Evolutionary conservation across 169 alveolate species (phyloP).

Genomic region (Plasmodium blacklocki): DNA sequence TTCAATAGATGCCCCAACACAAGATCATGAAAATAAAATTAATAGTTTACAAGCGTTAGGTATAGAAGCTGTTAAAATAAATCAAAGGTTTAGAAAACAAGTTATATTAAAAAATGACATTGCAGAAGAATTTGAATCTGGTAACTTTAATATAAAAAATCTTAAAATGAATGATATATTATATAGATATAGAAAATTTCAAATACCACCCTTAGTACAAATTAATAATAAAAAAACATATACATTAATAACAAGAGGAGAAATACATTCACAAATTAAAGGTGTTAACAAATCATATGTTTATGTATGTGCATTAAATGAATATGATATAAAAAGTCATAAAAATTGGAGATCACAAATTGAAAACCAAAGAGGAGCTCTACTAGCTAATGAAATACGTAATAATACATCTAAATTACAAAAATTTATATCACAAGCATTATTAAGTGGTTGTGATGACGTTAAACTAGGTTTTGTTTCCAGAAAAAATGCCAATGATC

Average conservation of each 20-base stretch:
- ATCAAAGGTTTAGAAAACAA: constrained; percentile 91
- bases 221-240: constrained; percentile 78
- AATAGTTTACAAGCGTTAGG: constrained; percentile 92
- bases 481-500: constrained; percentile 88
- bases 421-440: constrained; percentile 91
- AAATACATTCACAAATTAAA: constrained; percentile 84
- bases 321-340: constrained; percentile 86
- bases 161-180: constrained; percentile 87
- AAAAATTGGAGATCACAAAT: constrained; percentile 91
- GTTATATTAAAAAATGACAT: constrained; percentile 83
- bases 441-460: constrained; percentile 91
- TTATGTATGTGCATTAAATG: constrained; percentile 90
- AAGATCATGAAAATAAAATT: constrained; percentile 90
- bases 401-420: constrained; percentile 91
- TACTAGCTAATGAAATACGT: constrained; percentile 90
- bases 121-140: constrained; percentile 81
- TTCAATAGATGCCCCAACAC: constrained; percentile 92
- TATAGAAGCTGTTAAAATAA: constrained; percentile 91
- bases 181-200: constrained; percentile 90
- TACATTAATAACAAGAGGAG: constrained; percentile 85
- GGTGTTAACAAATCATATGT: constrained; percentile 82
- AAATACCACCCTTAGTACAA: constrained; percentile 85
- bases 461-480: constrained; percentile 90
- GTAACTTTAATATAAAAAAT: constrained; percentile 85
- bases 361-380: constrained; percentile 92